Conservation (phyloP, 257 asterid species). For the Coffea canephora region DNA sequence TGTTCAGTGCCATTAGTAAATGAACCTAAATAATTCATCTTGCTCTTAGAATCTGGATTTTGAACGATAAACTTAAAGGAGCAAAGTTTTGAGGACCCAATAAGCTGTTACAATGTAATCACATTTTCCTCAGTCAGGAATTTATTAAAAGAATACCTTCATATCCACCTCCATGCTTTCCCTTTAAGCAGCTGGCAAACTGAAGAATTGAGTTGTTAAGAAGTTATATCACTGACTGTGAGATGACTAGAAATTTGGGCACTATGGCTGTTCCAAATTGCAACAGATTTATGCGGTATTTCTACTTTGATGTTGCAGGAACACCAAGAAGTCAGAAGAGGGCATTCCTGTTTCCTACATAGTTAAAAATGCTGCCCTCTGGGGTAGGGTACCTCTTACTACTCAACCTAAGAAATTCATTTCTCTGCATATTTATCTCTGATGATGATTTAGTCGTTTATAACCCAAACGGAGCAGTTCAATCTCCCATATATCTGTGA, state of each 20-base stretch:
- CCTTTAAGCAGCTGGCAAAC: neutral
- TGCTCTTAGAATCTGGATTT: neutral
- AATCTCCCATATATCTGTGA: neutral
- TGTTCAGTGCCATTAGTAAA: neutral
- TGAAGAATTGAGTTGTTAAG: neutral
- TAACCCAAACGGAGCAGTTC: neutral
- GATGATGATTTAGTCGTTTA: neutral
- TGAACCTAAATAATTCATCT: neutral
- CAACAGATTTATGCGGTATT: neutral
- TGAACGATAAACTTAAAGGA: neutral
- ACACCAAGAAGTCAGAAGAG: constrained; percentile 75
- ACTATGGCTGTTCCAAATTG: neutral
- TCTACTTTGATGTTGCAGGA: constrained; percentile 44
- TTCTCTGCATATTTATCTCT: neutral
- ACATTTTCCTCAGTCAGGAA: neutral
- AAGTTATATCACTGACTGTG: neutral
- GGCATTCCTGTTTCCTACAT: constrained; percentile 89
- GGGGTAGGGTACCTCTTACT: constrained; percentile 60
- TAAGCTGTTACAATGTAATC: neutral
- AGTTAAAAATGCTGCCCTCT: constrained; percentile 78
- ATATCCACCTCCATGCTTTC: neutral
- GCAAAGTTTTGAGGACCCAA: neutral
- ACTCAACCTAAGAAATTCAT: no score
- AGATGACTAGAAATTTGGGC: neutral
- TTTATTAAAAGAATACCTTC: neutral